Evolutionary conservation across 345 rosid species (phyloP).

Genomic region (Ceriops tagal): DNA sequence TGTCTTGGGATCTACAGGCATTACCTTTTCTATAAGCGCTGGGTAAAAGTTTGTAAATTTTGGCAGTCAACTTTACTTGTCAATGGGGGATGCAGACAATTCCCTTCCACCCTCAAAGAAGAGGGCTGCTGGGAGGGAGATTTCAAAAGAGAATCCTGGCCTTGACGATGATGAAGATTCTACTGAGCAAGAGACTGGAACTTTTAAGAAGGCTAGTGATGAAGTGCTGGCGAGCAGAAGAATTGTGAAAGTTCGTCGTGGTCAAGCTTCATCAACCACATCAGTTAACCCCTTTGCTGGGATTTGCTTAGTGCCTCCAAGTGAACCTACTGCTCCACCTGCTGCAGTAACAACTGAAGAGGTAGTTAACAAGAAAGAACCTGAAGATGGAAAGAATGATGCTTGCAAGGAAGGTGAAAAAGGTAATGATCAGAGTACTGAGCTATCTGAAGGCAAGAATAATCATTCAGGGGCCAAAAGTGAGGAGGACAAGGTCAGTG

Average conservation of each 20-base stretch:
- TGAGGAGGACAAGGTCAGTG: constrained; percentile 24
- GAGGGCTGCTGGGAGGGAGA: constrained; percentile 90
- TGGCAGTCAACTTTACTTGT: not conserved
- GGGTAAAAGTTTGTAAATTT: not conserved
- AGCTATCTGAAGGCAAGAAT: not conserved
- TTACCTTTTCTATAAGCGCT: not conserved
- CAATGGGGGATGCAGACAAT: constrained; percentile 78
- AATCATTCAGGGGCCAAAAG: constrained; percentile 1
- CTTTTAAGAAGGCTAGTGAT: constrained; percentile 88
- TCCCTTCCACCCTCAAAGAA: constrained; percentile 74
- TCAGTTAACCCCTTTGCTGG: constrained; percentile 83
- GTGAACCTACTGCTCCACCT: constrained; percentile 27
- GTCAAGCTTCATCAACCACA: constrained; percentile 38
- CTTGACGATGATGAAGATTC: constrained; percentile 79
- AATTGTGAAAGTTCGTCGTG: constrained; percentile 69
- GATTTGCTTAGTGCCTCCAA: constrained; percentile 54
- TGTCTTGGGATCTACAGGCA: constrained; percentile 6
- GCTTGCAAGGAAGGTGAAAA: not conserved
- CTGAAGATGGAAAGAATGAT: constrained; percentile 25
- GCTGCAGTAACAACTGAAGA: constrained; percentile 23
- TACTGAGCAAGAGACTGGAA: constrained; percentile 53
- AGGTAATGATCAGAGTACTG: constrained; percentile 31
- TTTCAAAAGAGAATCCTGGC: constrained; percentile 72
- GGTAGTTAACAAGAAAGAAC: constrained; percentile 24
- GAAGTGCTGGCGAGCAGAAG: constrained; percentile 80